Evolutionary conservation across 2,329 filamentous ascomycete species (phyloP).

Genomic region (Hymenoscyphus occultus): DNA sequence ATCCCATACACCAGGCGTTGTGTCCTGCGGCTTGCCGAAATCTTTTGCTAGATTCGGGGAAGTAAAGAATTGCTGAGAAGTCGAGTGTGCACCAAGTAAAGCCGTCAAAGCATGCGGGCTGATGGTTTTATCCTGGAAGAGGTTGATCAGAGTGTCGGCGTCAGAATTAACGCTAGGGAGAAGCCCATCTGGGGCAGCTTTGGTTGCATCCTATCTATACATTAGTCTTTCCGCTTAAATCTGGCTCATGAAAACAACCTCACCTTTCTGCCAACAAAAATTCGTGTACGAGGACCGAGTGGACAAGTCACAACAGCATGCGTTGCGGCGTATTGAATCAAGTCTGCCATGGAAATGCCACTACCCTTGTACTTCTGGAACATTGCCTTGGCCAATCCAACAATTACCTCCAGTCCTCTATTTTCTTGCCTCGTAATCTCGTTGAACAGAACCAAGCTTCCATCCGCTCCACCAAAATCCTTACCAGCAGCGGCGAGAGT

Average conservation of each 20-base stretch:
- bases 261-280: slow-evolving; percentile 47
- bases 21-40: slow-evolving; percentile 44
- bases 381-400: slow-evolving; percentile 36
- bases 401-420: slow-evolving; percentile 46
- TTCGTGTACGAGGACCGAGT: slow-evolving; percentile 50
- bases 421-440: slow-evolving; percentile 44
- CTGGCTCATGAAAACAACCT: not conserved
- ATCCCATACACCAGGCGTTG: slow-evolving; percentile 46
- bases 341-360: slow-evolving; percentile 50
- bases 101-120: slow-evolving; percentile 46
- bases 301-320: slow-evolving; percentile 43
- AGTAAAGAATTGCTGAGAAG: slow-evolving; percentile 48
- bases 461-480: slow-evolving; percentile 45
- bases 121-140: slow-evolving; percentile 48
- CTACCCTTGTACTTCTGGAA: slow-evolving; percentile 39
- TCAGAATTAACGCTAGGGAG: slow-evolving; percentile 28
- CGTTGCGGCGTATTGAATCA: slow-evolving; percentile 48
- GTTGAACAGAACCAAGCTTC: slow-evolving; percentile 42
- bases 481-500: slow-evolving; percentile 12
- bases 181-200: slow-evolving; percentile 36
- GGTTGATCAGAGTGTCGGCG: slow-evolving; percentile 43
- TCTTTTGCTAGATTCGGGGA: slow-evolving; percentile 41
- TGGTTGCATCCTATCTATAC: slow-evolving; percentile 39
- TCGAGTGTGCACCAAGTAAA: slow-evolving; percentile 53
- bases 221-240: not conserved